Evolutionary conservation across 2,329 filamentous ascomycete genomes (phyloP), one percentile per base, ranked within the genome.

Genomic region (Pseudocercospora musae): DNA sequence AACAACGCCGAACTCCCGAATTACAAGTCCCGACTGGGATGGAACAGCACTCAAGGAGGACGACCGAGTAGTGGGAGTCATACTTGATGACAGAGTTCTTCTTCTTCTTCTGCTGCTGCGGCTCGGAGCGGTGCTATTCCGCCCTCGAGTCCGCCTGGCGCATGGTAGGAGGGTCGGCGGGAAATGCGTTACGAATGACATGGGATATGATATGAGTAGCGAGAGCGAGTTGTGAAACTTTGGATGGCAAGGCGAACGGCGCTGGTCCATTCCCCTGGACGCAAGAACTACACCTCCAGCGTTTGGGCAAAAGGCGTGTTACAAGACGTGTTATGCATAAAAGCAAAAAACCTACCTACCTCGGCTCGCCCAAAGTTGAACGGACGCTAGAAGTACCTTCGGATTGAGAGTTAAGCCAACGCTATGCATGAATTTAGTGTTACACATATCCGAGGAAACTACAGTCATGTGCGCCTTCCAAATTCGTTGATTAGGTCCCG

Each of bases 1-100:
- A 80, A 80, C 66, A 69, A 74, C 59, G 71, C 75, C 15, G 69
- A 68, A 9, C 70, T 75, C 44, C 75, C 75, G 4, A 73, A 73
- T 21, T 76, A 75, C 65, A 77, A 76, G 64, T 72, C 70, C 27
- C 59, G 72, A 10, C 57, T 76, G 42, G 74, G 74, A 48, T 76
- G 73, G 73, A 73, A 73, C 48, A 68, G 56, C 33, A 62, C 57
- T n/a, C 37, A 40, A 18, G 37, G 37, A 4, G 37, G 37, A 40
- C 48, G 49, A 57, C 18, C 7, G 44, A 48, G 20, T 5, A 54
- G 50, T 29, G n/a, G 29, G 2, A 31, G 25, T 20, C 10, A 4
- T n/a, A 37, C 27, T 20, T 54, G 54, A 18, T 49, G 58, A 60
- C 40, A 15, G 18, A 44, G 40, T 44, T 18, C 9, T 46, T 29